Evolutionary conservation across 139 green algal genomes (phyloP).

Genomic region (Coelastrella sp.): DNA sequence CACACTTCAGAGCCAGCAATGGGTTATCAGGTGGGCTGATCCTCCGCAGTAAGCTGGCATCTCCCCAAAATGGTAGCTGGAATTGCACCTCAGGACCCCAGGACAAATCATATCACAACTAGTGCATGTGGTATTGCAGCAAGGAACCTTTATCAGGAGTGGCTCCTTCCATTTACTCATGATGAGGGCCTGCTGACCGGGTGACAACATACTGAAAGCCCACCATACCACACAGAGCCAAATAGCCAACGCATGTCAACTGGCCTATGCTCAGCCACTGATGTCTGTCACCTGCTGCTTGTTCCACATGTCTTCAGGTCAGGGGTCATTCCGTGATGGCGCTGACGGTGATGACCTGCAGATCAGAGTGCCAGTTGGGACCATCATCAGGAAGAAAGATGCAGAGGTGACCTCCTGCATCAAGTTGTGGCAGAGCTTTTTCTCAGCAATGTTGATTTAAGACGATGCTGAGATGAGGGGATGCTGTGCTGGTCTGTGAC

Average conservation of each 20-base stretch:
- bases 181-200: no score
- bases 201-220: no score
- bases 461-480: no score
- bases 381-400: constrained; percentile 83
- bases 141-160: no score
- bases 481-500: no score
- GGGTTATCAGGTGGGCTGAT: constrained; percentile 49
- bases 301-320: constrained; percentile 24
- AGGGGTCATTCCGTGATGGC: constrained; percentile 83
- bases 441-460: no score
- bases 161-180: no score
- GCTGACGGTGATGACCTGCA: constrained; percentile 79
- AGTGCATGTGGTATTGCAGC: no score
- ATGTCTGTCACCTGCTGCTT: not conserved
- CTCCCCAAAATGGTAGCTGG: not conserved
- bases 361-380: constrained; percentile 91
- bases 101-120: no score
- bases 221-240: no score
- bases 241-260: not conserved
- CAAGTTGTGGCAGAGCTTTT: no score
- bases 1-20: constrained; percentile 68
- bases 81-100: not conserved
- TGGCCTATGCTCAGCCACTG: not conserved
- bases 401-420: constrained; percentile 37
- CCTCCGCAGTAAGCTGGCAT: not conserved